Percentiles rank a stretch among this genome's conserved stretches.
Evolutionary conservation across 306 rosid genomes (phyloP).

Genomic region (Cucumis cinereus): DNA sequence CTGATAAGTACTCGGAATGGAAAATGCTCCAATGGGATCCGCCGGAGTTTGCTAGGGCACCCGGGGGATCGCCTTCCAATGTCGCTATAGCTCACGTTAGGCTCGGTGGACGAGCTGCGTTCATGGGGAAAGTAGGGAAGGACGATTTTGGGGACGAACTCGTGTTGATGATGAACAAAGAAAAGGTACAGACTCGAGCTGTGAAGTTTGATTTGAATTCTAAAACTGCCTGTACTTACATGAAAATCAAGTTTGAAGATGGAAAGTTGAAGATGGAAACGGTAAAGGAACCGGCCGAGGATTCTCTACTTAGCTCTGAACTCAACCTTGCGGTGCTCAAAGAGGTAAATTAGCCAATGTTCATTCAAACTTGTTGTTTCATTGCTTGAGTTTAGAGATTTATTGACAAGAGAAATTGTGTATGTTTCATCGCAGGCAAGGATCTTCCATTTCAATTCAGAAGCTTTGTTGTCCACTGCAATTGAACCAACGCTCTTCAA

Average conservation of each 20-base stretch:
- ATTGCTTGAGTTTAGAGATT: not conserved
- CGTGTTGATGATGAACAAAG: conserved; percentile 62
- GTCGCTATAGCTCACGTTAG: conserved; percentile 84
- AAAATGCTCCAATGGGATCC: conserved; percentile 98
- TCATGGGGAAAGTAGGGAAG: conserved; percentile 72
- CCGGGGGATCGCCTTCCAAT: conserved; percentile 62
- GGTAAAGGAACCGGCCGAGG: conserved; percentile 51
- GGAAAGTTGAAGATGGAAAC: conserved; percentile 52
- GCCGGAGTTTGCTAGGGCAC: conserved; percentile 79
- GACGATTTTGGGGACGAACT: conserved; percentile 60
- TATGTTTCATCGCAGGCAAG: conserved; percentile 28
- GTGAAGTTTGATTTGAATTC: conserved; percentile 37
- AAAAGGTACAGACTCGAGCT: conserved; percentile 73
- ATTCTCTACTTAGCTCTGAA: conserved; percentile 43
- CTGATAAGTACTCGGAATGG: conserved; percentile 76
- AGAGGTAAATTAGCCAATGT: conserved; percentile 37
- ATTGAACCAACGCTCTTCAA: conserved; percentile 28
- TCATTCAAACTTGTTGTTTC: not conserved
- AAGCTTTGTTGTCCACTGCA: conserved; percentile 26
- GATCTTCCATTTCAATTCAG: conserved; percentile 53
- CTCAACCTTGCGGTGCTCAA: conserved; percentile 69
- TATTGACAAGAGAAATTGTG: not conserved
- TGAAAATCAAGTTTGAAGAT: conserved; percentile 55
- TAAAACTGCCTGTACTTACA: conserved; percentile 40
- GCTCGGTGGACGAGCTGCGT: conserved; percentile 86